These are phyloP conservation scores for Beauveria bassiana DNA, from an alignment of 2,329 filamentous ascomycete species.

Conservation along the genomic window DNA sequence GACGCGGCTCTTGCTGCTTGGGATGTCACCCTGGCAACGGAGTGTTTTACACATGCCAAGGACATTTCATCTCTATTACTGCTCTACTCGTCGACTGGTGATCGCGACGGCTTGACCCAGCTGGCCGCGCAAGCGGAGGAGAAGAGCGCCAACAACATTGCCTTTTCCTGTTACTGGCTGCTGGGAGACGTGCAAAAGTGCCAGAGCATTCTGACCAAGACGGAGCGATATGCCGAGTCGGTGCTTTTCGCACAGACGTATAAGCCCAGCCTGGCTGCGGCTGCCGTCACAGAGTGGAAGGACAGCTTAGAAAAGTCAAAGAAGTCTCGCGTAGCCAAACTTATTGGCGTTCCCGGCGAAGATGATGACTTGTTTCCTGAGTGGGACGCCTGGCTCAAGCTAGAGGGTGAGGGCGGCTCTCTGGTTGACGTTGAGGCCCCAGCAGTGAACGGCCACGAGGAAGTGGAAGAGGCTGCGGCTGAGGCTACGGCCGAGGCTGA, in stretches of 20 bases:
- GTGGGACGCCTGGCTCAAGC: conserved; percentile 81
- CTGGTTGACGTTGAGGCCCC: conserved; percentile 6
- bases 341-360: conserved; percentile 73
- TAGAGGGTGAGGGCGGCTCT: conserved; percentile 65
- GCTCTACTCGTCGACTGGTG: conserved; percentile 77
- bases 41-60: conserved; percentile 87
- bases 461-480: conserved; percentile 15
- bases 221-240: conserved; percentile 74
- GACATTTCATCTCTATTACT: conserved; percentile 85
- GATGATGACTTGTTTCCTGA: conserved; percentile 90
- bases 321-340: conserved; percentile 75
- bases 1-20: conserved; percentile 81
- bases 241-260: conserved; percentile 93
- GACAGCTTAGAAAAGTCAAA: conserved; percentile 72
- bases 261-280: conserved; percentile 68
- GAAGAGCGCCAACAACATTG: conserved; percentile 80
- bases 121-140: conserved; percentile 69
- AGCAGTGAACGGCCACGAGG: conserved; percentile 15
- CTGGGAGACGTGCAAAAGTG: conserved; percentile 76
- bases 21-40: conserved; percentile 81
- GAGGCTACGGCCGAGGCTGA: conserved; percentile 15
- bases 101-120: conserved; percentile 63
- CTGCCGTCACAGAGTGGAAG: conserved; percentile 74
- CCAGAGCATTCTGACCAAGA: conserved; percentile 70
- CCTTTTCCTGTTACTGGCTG: conserved; percentile 86